Evolutionary conservation across 345 rosid species (phyloP), one percentile per base, ranked within the genome.

Genomic region (Heritiera littoralis): DNA sequence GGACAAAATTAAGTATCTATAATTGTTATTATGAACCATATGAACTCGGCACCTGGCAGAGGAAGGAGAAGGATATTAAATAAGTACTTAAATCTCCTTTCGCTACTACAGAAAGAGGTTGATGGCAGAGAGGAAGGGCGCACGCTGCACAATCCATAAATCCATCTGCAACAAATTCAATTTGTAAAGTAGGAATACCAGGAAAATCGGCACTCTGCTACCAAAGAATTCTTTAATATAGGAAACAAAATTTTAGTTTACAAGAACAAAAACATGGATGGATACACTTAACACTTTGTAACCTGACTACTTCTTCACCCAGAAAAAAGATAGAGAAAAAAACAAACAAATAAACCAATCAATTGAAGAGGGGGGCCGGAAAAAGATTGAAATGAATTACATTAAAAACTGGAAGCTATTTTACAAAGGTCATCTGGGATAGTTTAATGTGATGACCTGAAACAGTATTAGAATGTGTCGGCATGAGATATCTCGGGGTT

Each of bases 371-470:
- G 3, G 32, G 38, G 32, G 6, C 2, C 54, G 35, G 72, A 66
- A 32, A 45, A 80, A 78, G 58, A 46, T 49, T 76, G 69, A 71
- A 80, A 63, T 72, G 61, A 83, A 76, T 82, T 79, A 81, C 80
- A 76, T 75, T 81, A 81, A 77, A 80, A 78, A 70, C 78, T 72
- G 81, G 80, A 83, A 63, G 79, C 73, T 78, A 83, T 65, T 59
- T 76, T 80, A 79, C 87, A 88, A 65, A 32, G 84, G 81, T 40
- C 80, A 86, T 74, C 83, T 30, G 51, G 48, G 75, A n/a, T 58
- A 46, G 68, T 46, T 43, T 54, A 78, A 65, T 1, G 43, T 17
- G 79, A 80, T 65, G 83, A 74, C 77, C 90, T 72, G 65, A 72
- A 78, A 63, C 58, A 48, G 79, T 77, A 59, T 87, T 80, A 66